Evolutionary conservation across 2,329 filamentous ascomycete species (phyloP).

Genomic region (Rosellinia necatrix): DNA sequence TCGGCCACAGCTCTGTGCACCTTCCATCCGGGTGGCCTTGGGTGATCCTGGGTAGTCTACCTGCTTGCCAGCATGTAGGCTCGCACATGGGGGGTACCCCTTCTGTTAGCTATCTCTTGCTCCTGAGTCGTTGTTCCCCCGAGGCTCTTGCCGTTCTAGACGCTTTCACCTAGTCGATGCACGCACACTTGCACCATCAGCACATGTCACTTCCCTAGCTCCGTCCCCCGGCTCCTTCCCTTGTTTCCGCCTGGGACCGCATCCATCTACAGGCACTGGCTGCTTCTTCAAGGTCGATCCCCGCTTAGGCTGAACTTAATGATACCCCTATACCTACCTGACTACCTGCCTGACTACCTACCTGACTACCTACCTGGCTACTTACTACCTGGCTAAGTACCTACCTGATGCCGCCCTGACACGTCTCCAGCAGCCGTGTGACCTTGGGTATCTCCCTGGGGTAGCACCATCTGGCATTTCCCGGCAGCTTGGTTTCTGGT

Average conservation of each 20-base stretch:
- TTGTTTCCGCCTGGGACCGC: conserved; percentile 22
- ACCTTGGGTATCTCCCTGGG: not conserved
- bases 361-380: too few relatives aligned
- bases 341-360: too few relatives aligned
- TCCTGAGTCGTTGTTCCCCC: too few relatives aligned
- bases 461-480: conserved; percentile 3
- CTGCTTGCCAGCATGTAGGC: too few relatives aligned
- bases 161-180: not conserved
- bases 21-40: too few relatives aligned
- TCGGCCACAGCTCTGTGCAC: not conserved
- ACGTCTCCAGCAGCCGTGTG: not conserved
- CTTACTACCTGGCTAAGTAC: too few relatives aligned
- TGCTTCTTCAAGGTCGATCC: conserved; percentile 24
- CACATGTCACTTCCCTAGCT: conserved; percentile 3
- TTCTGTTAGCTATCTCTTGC: not conserved
- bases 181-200: too few relatives aligned
- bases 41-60: too few relatives aligned
- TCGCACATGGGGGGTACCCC: too few relatives aligned
- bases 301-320: conserved; percentile 28
- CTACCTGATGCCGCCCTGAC: conserved; percentile 5
- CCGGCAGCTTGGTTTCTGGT: conserved; percentile 10
- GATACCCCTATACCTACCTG: not conserved
- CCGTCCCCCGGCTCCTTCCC: conserved; percentile 14
- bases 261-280: conserved; percentile 1
- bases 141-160: too few relatives aligned